These are phyloP conservation scores for Cichorium intybus DNA, from an alignment of 140 eudicot species.

Conservation along the genomic window DNA sequence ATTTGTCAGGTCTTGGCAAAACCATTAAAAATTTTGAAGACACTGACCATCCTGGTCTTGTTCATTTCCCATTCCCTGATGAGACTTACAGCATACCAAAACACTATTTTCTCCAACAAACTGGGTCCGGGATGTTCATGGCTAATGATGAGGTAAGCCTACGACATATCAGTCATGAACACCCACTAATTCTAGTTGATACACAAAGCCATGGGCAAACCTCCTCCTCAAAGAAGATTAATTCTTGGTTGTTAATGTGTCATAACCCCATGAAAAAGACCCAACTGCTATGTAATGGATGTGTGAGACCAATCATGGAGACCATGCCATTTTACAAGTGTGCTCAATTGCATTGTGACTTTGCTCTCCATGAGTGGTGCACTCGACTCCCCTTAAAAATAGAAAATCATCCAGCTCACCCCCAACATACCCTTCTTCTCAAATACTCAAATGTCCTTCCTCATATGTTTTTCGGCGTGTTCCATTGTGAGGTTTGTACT, in stretches of 20 bases:
- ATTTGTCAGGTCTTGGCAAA: not conserved
- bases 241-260: not conserved
- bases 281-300: no score
- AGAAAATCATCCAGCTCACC: no score
- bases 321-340: no score
- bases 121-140: not conserved
- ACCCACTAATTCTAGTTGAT: not conserved
- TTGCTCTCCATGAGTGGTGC: no score
- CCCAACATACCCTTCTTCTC: not conserved
- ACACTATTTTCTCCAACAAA: not conserved
- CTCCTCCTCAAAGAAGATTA: not conserved
- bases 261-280: no score
- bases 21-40: conserved; percentile 3
- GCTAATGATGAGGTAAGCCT: not conserved
- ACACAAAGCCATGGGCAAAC: not conserved
- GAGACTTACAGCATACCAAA: not conserved
- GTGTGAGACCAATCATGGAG: no score
- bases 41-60: conserved; percentile 1
- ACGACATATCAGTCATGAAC: not conserved
- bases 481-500: not conserved
- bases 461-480: not conserved
- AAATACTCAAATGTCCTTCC: not conserved
- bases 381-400: no score
- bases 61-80: not conserved
- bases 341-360: no score